Evolutionary conservation across 129 eudicot genomes (phyloP), one percentile per base, ranked within the genome.

Genomic region (Pulicaria dysenterica): DNA sequence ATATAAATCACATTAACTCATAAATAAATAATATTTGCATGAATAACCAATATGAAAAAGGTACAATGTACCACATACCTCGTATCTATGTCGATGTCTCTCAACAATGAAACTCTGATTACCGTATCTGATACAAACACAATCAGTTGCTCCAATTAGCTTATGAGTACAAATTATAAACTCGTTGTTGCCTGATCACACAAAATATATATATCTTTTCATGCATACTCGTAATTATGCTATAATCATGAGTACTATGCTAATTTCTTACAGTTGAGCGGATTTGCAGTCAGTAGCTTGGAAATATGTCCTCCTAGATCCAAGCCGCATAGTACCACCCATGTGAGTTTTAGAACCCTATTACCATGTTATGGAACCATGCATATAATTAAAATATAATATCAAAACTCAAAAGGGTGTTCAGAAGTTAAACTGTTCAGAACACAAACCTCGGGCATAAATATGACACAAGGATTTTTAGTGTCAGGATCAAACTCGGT

Each of bases 241-340:
- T 37, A 45, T 45, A 36, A 51, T 42, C 51, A 2, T 11, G 54
- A 54, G 11, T 24, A 17, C 43, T 56, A 34, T 65, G 57, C 61
- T 17, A 68, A n/a, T 37, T 41, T 63, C 97, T 84, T 80, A 92
- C 97, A 92, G 69, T 77, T 83, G 88, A 6, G 91, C 94, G 68
- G 96, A 83, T 83, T 83, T 92, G 81, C 91, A 83, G 43, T 84
- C 83, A 36, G 81, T 69, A 41, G 67, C 86, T 43, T 86, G 86
- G 75, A 92, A 89, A 67, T 80, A 88, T 17, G 97, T 92, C 79
- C 91, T 89, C 88, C 97, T 86, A 71, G 97, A 89, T 77, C 97
- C 97, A 9, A 92, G 96, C 44, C 96, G 89, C 97, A 92, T 92
- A 19, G 97, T 92, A 55, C 96, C 97, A 76, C 97, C 97, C 97